A percentile compares a stretch with the other conserved stretches of the same genome.
Evolutionary conservation across 805 yeast species (phyloP).

Genomic region (Candida xyloterini): DNA sequence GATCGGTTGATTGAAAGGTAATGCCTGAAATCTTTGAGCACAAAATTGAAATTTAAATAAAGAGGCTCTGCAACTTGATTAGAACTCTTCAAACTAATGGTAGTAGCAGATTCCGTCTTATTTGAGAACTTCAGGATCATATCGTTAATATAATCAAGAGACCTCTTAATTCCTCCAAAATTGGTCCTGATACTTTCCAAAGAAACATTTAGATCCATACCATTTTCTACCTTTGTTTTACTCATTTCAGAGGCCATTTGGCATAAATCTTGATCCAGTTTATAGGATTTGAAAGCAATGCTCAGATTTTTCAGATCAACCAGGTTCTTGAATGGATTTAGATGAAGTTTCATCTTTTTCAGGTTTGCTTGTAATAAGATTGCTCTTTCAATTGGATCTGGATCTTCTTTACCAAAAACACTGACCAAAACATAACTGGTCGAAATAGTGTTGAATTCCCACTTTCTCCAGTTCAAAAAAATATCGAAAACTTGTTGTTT

Average conservation of each 20-base stretch:
- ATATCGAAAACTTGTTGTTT: constrained; percentile 50
- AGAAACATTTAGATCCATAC: constrained; percentile 20
- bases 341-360: constrained; percentile 16
- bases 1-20: constrained; percentile 25
- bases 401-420: constrained; percentile 40
- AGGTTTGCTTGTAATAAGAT: constrained; percentile 12
- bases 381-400: constrained; percentile 3
- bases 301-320: constrained; percentile 15
- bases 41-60: constrained; percentile 19
- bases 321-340: constrained; percentile 23
- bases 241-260: constrained; percentile 17
- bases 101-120: too few relatives aligned
- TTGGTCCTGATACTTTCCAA: constrained; percentile 18
- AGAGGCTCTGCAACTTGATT: constrained; percentile 6
- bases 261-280: constrained; percentile 13
- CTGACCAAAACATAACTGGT: constrained; percentile 51
- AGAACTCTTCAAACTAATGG: too few relatives aligned
- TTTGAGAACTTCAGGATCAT: not conserved
- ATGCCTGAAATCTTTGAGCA: constrained; percentile 21
- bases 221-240: constrained; percentile 16
- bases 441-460: constrained; percentile 78
- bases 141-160: constrained; percentile 3
- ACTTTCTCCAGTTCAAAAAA: constrained; percentile 80
- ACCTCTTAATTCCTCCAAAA: constrained; percentile 10
- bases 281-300: constrained; percentile 12